A percentile compares a stretch with the other conserved stretches of the same genome.
These are phyloP conservation scores for Sporothrix mexicana DNA, from an alignment of 2,329 filamentous ascomycete species.

Conservation along the genomic window DNA sequence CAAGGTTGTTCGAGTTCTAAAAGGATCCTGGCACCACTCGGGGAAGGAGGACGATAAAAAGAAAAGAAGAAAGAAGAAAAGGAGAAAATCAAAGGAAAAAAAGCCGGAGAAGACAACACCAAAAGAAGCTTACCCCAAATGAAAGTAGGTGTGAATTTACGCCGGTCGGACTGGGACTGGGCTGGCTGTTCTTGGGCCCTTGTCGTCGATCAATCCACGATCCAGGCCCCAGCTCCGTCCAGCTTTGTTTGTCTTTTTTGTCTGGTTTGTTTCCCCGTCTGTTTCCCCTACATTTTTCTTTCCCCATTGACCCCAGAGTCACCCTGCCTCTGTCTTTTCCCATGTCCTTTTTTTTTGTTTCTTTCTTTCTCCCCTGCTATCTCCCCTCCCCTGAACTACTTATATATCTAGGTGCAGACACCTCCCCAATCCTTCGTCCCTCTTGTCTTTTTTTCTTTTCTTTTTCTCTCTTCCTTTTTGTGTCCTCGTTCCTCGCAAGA, in stretches of 20 bases:
- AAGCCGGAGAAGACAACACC: not conserved
- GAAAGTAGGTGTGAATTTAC: not conserved
- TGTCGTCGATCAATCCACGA: conserved; percentile 25
- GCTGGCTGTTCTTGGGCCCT: too few relatives aligned
- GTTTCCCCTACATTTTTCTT: not conserved
- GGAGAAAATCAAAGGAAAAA: too few relatives aligned
- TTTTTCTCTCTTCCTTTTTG: not conserved
- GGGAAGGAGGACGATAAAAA: not conserved
- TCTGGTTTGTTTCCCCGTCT: not conserved
- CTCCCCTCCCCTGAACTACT: not conserved
- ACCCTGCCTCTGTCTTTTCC: not conserved
- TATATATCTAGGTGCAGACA: conserved; percentile 21
- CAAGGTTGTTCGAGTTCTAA: conserved; percentile 8
- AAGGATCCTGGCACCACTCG: not conserved
- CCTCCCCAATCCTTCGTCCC: conserved; percentile 10
- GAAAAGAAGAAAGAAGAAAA: not conserved
- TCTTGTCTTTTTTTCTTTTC: not conserved
- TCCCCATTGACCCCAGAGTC: conserved; percentile 11
- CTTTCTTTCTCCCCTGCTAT: not conserved
- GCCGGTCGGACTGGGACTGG: not conserved
- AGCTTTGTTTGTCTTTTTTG: too few relatives aligned
- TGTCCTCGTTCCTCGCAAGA: not conserved
- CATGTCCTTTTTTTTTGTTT: not conserved
- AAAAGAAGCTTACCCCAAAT: conserved; percentile 21
- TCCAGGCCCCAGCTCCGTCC: conserved; percentile 3